These are phyloP conservation scores for Lachnellula suecica DNA, from an alignment of 2,329 filamentous ascomycete species.

Conservation along the genomic window DNA sequence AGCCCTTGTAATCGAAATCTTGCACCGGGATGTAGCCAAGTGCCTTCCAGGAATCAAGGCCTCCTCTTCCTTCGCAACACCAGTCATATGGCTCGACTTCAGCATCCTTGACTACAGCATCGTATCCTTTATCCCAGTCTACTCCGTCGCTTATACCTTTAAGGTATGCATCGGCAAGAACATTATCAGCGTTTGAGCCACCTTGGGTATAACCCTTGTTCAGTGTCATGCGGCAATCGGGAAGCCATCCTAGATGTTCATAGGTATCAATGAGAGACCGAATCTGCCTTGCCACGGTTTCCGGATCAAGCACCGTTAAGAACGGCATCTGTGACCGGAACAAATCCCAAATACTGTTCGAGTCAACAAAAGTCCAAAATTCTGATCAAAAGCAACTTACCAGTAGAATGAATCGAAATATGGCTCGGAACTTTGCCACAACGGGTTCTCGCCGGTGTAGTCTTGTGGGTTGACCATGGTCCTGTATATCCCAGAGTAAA, in stretches of 20 bases:
- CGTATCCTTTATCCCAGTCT: constrained; percentile 69
- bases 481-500: constrained; percentile 70
- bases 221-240: constrained; percentile 58
- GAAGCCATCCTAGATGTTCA: constrained; percentile 49
- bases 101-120: constrained; percentile 66
- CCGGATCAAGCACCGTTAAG: constrained; percentile 65
- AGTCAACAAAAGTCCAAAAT: neutral
- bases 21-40: constrained; percentile 69
- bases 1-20: constrained; percentile 64
- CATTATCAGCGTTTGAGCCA: constrained; percentile 70
- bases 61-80: constrained; percentile 68
- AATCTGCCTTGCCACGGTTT: constrained; percentile 62
- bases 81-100: constrained; percentile 57
- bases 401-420: constrained; percentile 68
- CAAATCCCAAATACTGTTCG: constrained; percentile 65
- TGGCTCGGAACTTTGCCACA: constrained; percentile 64
- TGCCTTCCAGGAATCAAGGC: constrained; percentile 68
- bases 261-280: constrained; percentile 73
- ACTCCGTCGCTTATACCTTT: constrained; percentile 62
- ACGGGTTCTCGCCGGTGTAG: constrained; percentile 70
- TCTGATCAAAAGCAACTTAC: constrained; percentile 20
- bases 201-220: constrained; percentile 72
- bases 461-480: constrained; percentile 71
- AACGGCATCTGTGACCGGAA: constrained; percentile 69
- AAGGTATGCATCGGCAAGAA: constrained; percentile 65